Evolutionary conservation across 192 early-diverging fungal genomes (phyloP), one percentile per base, ranked within the genome.

Genomic region (Coemansia sp.): DNA sequence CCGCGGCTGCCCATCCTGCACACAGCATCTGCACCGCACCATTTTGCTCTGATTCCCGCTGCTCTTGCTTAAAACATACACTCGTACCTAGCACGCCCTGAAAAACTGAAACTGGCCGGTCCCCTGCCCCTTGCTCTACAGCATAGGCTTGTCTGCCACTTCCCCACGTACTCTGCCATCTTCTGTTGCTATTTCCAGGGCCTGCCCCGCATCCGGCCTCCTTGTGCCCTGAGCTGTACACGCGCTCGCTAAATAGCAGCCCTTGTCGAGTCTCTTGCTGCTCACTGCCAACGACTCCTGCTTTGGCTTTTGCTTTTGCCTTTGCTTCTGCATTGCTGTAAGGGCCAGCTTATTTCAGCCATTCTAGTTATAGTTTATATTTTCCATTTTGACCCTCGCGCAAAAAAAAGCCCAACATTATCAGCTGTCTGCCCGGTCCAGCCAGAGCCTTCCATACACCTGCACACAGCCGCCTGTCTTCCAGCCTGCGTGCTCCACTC

Each of bases 161-260:
- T 8, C 30, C 39, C 39, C 39, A 10, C 39, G 14, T 13, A 42
- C 39, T 16, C 39, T 42, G 39, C 16, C 16, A 42, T 16, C 14
- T 42, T 42, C 39, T 42, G 39, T 18, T 42, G 39, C 39, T 42
- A 42, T 42, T 42, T 42, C 39, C 39, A 42, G 39, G 39, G 39
- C 16, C 14, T 42, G 39, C 39, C 39, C 39, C 39, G 39, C 39
- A 42, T 4, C 14, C 39, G 39, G 39, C 39, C 39, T 42, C 16
- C 39, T 42, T 42, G 39, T 18, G 39, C 39, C 39, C 13, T 42
- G 39, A 42, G 16, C 39, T 42, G 39, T 42, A 42, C 39, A 42
- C 39, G 39, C 39, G 39, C 39, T 42, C 39, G 39, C 39, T 42
- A 42, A 42, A 42, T 42, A 42, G 39, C 39, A 42, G 39, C 39